Evolutionary conservation across 1,139 yeast genomes (phyloP).

Genomic region (Candida neerlandica): DNA sequence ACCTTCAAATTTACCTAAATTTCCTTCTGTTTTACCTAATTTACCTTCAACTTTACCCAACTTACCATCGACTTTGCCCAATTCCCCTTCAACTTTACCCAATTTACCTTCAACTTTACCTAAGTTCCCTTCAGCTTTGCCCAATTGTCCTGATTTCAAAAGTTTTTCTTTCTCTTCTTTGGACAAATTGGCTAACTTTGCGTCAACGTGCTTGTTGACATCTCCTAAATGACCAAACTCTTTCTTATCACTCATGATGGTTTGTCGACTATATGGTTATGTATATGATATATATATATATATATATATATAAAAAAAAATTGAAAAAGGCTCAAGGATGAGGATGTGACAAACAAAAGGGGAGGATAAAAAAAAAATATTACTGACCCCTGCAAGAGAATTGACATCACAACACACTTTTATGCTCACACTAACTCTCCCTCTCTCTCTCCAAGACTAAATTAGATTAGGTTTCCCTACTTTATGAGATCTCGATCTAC

Average conservation of each 20-base stretch:
- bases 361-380: neutral
- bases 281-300: too few relatives aligned
- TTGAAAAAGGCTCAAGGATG: neutral
- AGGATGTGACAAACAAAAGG: neutral
- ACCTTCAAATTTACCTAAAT: slow-evolving; percentile 10
- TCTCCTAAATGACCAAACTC: slow-evolving; percentile 21
- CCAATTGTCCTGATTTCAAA: neutral
- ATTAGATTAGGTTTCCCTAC: neutral
- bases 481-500: neutral
- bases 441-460: neutral
- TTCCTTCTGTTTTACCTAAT: slow-evolving; percentile 16
- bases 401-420: too few relatives aligned
- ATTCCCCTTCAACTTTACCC: slow-evolving; percentile 7
- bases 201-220: slow-evolving; percentile 11
- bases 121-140: slow-evolving; percentile 4
- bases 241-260: slow-evolving; percentile 14
- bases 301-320: neutral
- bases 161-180: slow-evolving; percentile 4
- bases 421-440: neutral
- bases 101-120: slow-evolving; percentile 11
- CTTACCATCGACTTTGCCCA: slow-evolving; percentile 19
- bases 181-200: slow-evolving; percentile 1
- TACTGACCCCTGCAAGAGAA: too few relatives aligned
- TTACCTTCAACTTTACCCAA: slow-evolving; percentile 13
- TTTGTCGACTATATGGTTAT: too few relatives aligned